These are phyloP conservation scores for Trypanosoma vivax DNA, from an alignment of 208 protist genomes.

Conservation along the genomic window DNA sequence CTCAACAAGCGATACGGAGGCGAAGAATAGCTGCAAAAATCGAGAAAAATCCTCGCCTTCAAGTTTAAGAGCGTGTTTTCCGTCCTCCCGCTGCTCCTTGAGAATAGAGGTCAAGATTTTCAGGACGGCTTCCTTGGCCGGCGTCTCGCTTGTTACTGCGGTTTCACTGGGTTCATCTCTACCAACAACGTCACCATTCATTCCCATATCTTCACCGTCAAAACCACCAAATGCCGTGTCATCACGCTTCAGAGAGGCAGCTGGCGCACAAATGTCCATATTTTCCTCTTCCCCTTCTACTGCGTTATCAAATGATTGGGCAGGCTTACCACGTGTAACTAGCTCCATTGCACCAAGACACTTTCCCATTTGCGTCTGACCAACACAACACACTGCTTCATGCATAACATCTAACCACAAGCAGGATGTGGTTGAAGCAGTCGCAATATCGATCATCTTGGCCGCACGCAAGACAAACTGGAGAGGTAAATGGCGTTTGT, in stretches of 20 bases:
- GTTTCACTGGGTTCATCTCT: background rate
- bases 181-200: background rate
- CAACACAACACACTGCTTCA: constrained; percentile 5
- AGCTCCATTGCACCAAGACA: constrained; percentile 11
- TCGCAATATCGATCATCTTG: constrained; percentile 32
- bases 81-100: background rate
- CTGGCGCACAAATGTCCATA: background rate
- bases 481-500: background rate
- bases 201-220: background rate
- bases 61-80: too few species aligned
- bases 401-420: constrained; percentile 28
- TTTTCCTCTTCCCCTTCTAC: background rate
- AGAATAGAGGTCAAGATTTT: constrained; percentile 5
- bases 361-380: background rate
- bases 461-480: constrained; percentile 28
- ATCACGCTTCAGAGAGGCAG: background rate
- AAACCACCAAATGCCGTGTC: background rate
- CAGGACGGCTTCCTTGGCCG: constrained; percentile 7
- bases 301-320: background rate
- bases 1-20: constrained; percentile 45
- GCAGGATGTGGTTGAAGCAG: constrained; percentile 17
- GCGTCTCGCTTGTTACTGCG: constrained; percentile 5
- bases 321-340: constrained; percentile 14
- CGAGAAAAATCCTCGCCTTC: constrained; percentile 18
- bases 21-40: constrained; percentile 28